These are phyloP conservation scores for Aspergillus ruber DNA, from an alignment of 2,329 filamentous ascomycete species.

Conservation along the genomic window DNA sequence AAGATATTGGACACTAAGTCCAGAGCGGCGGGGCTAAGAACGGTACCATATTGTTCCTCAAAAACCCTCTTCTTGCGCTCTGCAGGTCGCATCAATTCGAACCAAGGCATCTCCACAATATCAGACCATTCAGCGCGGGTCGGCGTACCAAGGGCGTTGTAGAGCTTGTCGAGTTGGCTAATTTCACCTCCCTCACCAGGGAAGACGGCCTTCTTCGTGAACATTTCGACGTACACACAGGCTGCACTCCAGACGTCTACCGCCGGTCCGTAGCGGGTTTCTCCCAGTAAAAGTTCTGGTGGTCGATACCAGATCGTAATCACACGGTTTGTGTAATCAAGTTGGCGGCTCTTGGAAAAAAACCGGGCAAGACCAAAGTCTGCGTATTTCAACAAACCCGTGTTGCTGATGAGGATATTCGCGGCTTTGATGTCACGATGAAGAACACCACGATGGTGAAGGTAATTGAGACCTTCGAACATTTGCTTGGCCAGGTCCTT, in stretches of 20 bases:
- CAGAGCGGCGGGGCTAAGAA: constrained; percentile 72
- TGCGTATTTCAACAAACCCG: constrained; percentile 82
- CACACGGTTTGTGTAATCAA: constrained; percentile 96
- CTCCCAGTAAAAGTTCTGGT: constrained; percentile 81
- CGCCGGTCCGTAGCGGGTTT: constrained; percentile 82
- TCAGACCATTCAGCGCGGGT: constrained; percentile 79
- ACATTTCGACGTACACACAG: constrained; percentile 94
- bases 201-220: constrained; percentile 88
- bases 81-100: constrained; percentile 76
- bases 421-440: constrained; percentile 98
- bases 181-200: constrained; percentile 94
- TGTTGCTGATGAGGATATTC: constrained; percentile 89
- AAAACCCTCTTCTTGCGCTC: constrained; percentile 69
- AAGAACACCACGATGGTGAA: constrained; percentile 86
- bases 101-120: constrained; percentile 93
- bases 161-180: constrained; percentile 95
- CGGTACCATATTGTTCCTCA: constrained; percentile 71
- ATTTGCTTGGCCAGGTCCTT: constrained; percentile 90
- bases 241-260: constrained; percentile 97
- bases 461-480: constrained; percentile 88
- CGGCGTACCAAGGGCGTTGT: constrained; percentile 82
- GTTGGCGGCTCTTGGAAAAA: constrained; percentile 82
- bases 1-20: constrained; percentile 81
- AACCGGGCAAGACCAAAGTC: constrained; percentile 96
- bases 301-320: constrained; percentile 98